Evolutionary conservation across 805 yeast genomes (phyloP).

Genomic region (Zygosaccharomyces bailii): DNA sequence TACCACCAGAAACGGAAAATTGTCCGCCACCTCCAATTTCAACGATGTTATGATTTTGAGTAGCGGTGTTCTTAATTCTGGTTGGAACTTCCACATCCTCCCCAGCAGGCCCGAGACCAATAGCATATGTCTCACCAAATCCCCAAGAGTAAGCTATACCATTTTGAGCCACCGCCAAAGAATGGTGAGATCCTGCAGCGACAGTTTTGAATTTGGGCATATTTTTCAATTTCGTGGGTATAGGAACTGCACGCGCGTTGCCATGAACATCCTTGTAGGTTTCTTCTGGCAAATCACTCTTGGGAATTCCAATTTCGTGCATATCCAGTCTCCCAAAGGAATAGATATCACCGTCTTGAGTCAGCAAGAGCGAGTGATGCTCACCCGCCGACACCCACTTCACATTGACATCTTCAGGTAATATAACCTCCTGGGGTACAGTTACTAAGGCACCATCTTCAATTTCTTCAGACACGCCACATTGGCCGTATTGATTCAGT

Average conservation of each 20-base stretch:
- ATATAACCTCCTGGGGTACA: slow-evolving; percentile 70
- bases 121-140: slow-evolving; percentile 93
- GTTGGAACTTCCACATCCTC: slow-evolving; percentile 90
- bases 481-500: slow-evolving; percentile 92
- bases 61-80: slow-evolving; percentile 89
- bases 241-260: slow-evolving; percentile 77
- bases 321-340: slow-evolving; percentile 91
- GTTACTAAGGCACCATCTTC: slow-evolving; percentile 83
- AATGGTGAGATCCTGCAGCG: slow-evolving; percentile 90
- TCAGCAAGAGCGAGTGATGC: slow-evolving; percentile 82
- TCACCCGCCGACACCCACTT: slow-evolving; percentile 83
- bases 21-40: slow-evolving; percentile 95
- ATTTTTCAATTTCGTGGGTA: slow-evolving; percentile 64
- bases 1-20: slow-evolving; percentile 85
- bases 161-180: slow-evolving; percentile 76
- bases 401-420: slow-evolving; percentile 55
- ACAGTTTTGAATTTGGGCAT: slow-evolving; percentile 57
- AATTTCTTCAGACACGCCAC: slow-evolving; percentile 74
- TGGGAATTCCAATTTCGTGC: slow-evolving; percentile 83
- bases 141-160: slow-evolving; percentile 97
- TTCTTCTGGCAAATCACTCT: slow-evolving; percentile 59
- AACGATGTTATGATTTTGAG: slow-evolving; percentile 68
- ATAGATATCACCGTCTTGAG: slow-evolving; percentile 68
- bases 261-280: slow-evolving; percentile 78
- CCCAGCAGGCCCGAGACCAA: slow-evolving; percentile 85